A percentile compares a stretch with the other conserved stretches of the same genome.
These are phyloP conservation scores for Phaeophleospora eucalypticola DNA, from an alignment of 2,329 filamentous ascomycete species.

Conservation along the genomic window DNA sequence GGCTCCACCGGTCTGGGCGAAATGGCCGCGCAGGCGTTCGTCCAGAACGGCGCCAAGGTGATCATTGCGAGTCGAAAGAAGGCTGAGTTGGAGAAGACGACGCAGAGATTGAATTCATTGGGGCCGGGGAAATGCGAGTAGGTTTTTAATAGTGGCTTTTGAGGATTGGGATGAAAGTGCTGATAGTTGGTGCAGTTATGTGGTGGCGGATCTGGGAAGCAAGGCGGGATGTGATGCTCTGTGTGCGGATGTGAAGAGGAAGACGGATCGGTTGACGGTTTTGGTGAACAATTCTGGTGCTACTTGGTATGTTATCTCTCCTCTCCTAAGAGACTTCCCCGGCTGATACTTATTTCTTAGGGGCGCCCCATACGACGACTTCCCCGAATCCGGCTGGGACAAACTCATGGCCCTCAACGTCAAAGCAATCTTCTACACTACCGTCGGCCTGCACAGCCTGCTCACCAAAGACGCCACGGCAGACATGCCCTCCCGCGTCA, in stretches of 20 bases:
- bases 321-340: too few relatives aligned
- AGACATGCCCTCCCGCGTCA: slow-evolving; percentile 41
- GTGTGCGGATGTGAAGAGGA: slow-evolving; percentile 41
- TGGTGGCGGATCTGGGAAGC: slow-evolving; percentile 42
- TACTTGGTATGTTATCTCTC: slow-evolving; percentile 26
- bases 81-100: slow-evolving; percentile 43
- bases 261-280: slow-evolving; percentile 44
- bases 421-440: slow-evolving; percentile 43
- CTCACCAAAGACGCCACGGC: slow-evolving; percentile 40
- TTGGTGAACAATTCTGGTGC: slow-evolving; percentile 47
- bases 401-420: slow-evolving; percentile 46
- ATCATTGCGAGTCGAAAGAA: slow-evolving; percentile 45
- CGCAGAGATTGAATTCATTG: slow-evolving; percentile 39
- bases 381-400: slow-evolving; percentile 55
- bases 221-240: slow-evolving; percentile 42
- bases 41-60: slow-evolving; percentile 40
- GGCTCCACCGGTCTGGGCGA: slow-evolving; percentile 46
- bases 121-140: slow-evolving; percentile 46
- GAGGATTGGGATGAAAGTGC: neutral
- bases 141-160: neutral
- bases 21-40: slow-evolving; percentile 46
- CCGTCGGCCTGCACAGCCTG: slow-evolving; percentile 43
- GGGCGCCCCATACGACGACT: slow-evolving; percentile 56
- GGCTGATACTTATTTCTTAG: slow-evolving; percentile 4
- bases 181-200: slow-evolving; percentile 8